A percentile compares a stretch with the other conserved stretches of the same genome.
Evolutionary conservation across 2,329 filamentous ascomycete species (phyloP).

Genomic region (Apiospora kogelbergensis): DNA sequence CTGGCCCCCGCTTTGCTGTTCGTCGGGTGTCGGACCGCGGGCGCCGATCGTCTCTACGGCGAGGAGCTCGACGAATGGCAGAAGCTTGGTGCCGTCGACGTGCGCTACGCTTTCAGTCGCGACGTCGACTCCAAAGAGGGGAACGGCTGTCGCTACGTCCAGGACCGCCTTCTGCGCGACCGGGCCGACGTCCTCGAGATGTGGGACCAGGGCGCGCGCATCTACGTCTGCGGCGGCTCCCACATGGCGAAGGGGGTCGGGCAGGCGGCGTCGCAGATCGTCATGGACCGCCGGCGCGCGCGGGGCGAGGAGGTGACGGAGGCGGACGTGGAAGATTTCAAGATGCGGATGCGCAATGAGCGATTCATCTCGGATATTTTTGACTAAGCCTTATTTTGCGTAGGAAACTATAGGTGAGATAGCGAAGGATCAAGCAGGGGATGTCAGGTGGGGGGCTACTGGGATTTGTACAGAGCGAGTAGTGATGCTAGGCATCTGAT

Average conservation of each 20-base stretch:
- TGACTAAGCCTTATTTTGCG: conserved; percentile 11
- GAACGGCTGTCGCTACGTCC: conserved; percentile 20
- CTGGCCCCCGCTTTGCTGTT: conserved; percentile 49
- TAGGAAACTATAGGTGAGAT: no score
- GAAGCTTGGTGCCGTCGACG: conserved; percentile 47
- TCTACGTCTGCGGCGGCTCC: conserved; percentile 57
- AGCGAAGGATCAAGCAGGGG: no score
- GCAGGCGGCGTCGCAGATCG: conserved; percentile 32
- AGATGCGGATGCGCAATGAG: conserved; percentile 25
- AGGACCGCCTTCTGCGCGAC: conserved; percentile 24
- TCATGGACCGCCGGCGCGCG: conserved; percentile 18
- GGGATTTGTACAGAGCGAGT: not conserved
- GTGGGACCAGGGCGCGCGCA: conserved; percentile 34
- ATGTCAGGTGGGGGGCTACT: no score
- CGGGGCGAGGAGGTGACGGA: conserved; percentile 16
- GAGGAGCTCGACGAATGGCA: conserved; percentile 46
- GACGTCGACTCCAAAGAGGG: conserved; percentile 36
- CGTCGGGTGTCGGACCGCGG: conserved; percentile 44
- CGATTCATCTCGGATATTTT: conserved; percentile 39
- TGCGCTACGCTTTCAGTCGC: conserved; percentile 49
- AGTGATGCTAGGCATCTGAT: not conserved
- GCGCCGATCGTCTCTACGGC: conserved; percentile 44
- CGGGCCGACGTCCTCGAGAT: conserved; percentile 17
- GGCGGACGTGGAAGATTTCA: conserved; percentile 21
- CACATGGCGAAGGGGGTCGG: conserved; percentile 35